Conservation (phyloP, 805 yeast species). For the Millerago galiae region DNA sequence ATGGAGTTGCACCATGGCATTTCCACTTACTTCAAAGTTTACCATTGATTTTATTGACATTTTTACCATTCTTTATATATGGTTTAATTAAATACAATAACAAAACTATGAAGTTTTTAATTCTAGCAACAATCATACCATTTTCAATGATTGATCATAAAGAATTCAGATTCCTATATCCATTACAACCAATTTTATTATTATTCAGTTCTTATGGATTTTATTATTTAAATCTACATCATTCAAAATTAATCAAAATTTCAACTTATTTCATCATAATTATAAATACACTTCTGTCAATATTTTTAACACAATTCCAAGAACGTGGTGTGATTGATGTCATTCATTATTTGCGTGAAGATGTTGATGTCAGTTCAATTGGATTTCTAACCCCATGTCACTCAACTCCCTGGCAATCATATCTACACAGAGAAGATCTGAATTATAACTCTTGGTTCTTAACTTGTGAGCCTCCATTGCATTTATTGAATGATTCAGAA, state of each 20-base stretch:
- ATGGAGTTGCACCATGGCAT: constrained; percentile 80
- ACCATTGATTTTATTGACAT: constrained; percentile 67
- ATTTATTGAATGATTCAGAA: constrained; percentile 26
- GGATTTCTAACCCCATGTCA: constrained; percentile 95
- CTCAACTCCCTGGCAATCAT: constrained; percentile 92
- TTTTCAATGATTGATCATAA: constrained; percentile 76
- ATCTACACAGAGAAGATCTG: constrained; percentile 54
- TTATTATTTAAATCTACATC: constrained; percentile 18
- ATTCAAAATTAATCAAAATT: constrained; percentile 12
- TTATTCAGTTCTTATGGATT: constrained; percentile 38
- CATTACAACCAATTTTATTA: constrained; percentile 70
- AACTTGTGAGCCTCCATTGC: constrained; percentile 86
- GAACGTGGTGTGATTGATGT: constrained; percentile 84
- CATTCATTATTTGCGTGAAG: constrained; percentile 42
- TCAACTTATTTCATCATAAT: constrained; percentile 20
- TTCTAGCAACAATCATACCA: constrained; percentile 39
- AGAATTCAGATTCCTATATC: constrained; percentile 86
- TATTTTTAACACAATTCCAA: constrained; percentile 58
- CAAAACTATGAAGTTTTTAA: constrained; percentile 25
- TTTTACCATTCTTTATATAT: constrained; percentile 51
- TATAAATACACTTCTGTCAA: constrained; percentile 37
- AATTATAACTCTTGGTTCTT: constrained; percentile 55
- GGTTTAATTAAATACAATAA: constrained; percentile 30
- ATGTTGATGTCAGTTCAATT: constrained; percentile 39
- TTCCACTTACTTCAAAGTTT: constrained; percentile 80